Percentiles rank a stretch among this genome's conserved stretches.
Evolutionary conservation across 192 early-diverging fungal species (phyloP).

Genomic region (Phlyctochytrium planicorne): DNA sequence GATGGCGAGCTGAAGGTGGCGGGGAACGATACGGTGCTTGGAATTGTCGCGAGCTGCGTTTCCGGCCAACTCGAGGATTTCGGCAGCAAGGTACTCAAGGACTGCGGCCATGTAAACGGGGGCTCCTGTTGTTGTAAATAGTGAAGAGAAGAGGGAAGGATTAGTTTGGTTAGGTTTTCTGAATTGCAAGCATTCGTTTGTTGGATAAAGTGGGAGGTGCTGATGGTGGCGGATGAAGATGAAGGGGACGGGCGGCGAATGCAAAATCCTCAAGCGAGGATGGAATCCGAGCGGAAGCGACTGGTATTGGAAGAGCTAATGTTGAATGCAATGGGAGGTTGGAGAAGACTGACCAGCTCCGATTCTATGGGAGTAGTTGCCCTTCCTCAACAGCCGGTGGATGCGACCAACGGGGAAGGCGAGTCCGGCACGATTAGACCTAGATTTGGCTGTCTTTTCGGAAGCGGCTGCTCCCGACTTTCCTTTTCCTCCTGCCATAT

Average conservation of each 20-base stretch:
- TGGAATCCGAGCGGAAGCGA: not conserved
- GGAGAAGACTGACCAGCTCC: slow-evolving; percentile 59
- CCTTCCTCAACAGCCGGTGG: slow-evolving; percentile 90
- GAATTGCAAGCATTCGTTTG: too few species aligned
- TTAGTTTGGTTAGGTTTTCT: too few species aligned
- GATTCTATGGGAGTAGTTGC: slow-evolving; percentile 92
- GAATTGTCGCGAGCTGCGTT: slow-evolving; percentile 94
- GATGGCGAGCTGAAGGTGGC: slow-evolving; percentile 93
- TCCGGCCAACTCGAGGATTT: slow-evolving; percentile 95
- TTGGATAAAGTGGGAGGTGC: too few species aligned
- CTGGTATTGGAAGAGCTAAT: not conserved
- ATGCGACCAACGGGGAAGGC: slow-evolving; percentile 98
- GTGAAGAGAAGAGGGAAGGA: not conserved
- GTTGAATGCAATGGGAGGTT: not conserved
- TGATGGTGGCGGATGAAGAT: not conserved
- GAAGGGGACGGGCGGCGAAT: not conserved
- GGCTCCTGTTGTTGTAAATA: too few species aligned
- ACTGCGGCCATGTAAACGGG: slow-evolving; percentile 96
- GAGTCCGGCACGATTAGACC: slow-evolving; percentile 88
- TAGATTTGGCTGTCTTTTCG: slow-evolving; percentile 59
- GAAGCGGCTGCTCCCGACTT: slow-evolving; percentile 24
- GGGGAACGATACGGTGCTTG: slow-evolving; percentile 51
- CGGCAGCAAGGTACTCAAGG: slow-evolving; percentile 92
- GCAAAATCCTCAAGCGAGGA: not conserved
- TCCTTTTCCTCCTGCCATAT: slow-evolving; percentile 46